phyloP scores from a whole-genome alignment of 192 early-diverging fungal genomes.

The Endogone sp. region DNA sequence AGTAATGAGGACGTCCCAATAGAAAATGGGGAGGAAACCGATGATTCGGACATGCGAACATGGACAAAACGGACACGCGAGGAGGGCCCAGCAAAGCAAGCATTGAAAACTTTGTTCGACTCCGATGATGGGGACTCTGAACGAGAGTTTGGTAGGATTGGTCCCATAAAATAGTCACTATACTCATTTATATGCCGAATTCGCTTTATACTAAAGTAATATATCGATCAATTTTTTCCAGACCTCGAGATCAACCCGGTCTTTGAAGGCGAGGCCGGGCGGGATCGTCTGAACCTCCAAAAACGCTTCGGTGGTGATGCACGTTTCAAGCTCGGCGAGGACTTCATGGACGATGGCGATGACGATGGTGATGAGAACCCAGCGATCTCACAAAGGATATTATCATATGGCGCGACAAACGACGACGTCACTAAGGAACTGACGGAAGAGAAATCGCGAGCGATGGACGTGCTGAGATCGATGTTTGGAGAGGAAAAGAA shows the following conservation, averaged over 20 bases:
- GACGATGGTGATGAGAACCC: conserved; percentile 6
- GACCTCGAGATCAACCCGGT: conserved; percentile 43
- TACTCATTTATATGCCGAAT: background rate
- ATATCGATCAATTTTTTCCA: background rate
- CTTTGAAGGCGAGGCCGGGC: conserved; percentile 47
- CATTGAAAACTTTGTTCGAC: conserved; percentile 30
- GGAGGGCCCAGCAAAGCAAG: conserved; percentile 1
- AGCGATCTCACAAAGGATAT: background rate
- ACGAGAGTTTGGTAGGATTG: conserved; percentile 9
- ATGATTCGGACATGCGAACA: background rate
- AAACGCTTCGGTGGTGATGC: conserved; percentile 43
- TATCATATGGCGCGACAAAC: background rate
- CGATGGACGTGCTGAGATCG: conserved; percentile 40
- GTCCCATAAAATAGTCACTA: background rate
- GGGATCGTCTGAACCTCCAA: conserved; percentile 41
- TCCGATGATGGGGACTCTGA: conserved; percentile 39
- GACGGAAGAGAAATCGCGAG: conserved; percentile 37
- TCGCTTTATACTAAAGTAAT: too few species aligned
- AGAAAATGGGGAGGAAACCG: background rate
- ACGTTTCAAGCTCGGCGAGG: conserved; percentile 45
- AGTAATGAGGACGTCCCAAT: background rate
- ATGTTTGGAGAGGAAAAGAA: conserved; percentile 43
- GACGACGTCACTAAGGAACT: conserved; percentile 38
- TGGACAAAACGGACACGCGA: background rate
- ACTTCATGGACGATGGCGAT: conserved; percentile 45